A percentile compares a stretch with the other conserved stretches of the same genome.
These are phyloP conservation scores for Cicer yamashitae DNA, from an alignment of 306 rosid species.

Conservation along the genomic window DNA sequence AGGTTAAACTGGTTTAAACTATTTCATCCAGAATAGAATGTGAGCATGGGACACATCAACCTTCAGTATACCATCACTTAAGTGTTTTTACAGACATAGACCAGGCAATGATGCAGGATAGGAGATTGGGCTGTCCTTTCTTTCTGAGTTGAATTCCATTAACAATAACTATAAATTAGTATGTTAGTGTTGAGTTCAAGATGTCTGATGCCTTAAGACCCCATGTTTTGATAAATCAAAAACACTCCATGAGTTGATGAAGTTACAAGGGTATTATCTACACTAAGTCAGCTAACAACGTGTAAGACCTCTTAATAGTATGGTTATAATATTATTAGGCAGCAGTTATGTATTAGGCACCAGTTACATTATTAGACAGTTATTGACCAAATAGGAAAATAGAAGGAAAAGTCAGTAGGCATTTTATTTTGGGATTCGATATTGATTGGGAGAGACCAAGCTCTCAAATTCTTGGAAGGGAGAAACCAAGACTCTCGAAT, in stretches of 20 bases:
- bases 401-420: no score
- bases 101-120: conserved; percentile 7
- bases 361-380: no score
- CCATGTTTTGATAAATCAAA: neutral
- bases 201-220: neutral
- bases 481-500: no score
- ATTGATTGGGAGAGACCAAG: no score
- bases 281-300: neutral
- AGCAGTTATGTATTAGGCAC: no score
- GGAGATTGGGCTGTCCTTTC: conserved; percentile 8
- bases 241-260: neutral
- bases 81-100: conserved; percentile 7
- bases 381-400: no score
- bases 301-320: no score
- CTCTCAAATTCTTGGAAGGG: no score
- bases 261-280: neutral
- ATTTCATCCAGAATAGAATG: conserved; percentile 29
- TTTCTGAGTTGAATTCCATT: conserved; percentile 12
- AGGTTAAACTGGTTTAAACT: conserved; percentile 25
- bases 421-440: no score
- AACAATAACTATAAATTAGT: neutral
- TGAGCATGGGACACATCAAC: conserved; percentile 15
- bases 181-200: conserved; percentile 6
- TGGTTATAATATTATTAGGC: no score
- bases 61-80: conserved; percentile 11